Base-by-base conservation (phyloP, 495 filamentous ascomycete genomes). In the Friedmanniomyces simplex region DNA sequence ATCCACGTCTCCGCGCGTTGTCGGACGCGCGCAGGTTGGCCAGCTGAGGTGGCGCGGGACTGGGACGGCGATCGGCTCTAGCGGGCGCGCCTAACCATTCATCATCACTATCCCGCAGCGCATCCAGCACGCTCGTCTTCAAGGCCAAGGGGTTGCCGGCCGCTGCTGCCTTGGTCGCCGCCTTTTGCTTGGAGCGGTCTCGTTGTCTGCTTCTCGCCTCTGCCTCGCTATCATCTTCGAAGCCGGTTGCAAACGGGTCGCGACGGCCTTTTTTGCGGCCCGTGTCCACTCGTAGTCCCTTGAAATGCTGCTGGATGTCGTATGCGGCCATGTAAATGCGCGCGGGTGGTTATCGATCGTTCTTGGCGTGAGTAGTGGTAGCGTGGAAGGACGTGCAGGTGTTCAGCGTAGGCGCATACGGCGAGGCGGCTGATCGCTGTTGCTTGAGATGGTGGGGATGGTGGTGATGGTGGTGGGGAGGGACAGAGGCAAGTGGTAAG, bases 201-300 rank as follows among this genome's bases (percentile, higher is more conserved):
- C 51, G 55, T 50, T 41, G 21, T 54, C 55, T 39, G 25, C n/a
- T 25, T 45, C 41, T 60, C 45, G 50, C 21, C 22, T 60, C 51
- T 28, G 36, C 57, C 30, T 63, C 61, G 43, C 61, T 57, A 63
- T 63, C 61, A 60, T 63, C 61, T 55, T 60, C 57, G 57, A 63
- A 63, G 37, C 57, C 47, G 13, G 59, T 58, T 13, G 61, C 61
- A 48, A 63, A 60, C 8, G 61, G 61, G 48, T 59, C 57, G 24
- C 32, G 41, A 14, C 60, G 55, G 24, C 57, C 39, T 22, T 54
- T 59, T 39, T 58, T 61, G 4, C 57, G 22, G 61, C 57, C 61
- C 3, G 57, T 63, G 13, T 63, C 57, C 14, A 50, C 61, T 4
- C 61, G 50, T 11, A 63, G 42, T 25, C 46, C 52, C 24, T 57